Base-by-base conservation (phyloP, 495 filamentous ascomycete genomes). In the Aspergillus ellipticus region DNA sequence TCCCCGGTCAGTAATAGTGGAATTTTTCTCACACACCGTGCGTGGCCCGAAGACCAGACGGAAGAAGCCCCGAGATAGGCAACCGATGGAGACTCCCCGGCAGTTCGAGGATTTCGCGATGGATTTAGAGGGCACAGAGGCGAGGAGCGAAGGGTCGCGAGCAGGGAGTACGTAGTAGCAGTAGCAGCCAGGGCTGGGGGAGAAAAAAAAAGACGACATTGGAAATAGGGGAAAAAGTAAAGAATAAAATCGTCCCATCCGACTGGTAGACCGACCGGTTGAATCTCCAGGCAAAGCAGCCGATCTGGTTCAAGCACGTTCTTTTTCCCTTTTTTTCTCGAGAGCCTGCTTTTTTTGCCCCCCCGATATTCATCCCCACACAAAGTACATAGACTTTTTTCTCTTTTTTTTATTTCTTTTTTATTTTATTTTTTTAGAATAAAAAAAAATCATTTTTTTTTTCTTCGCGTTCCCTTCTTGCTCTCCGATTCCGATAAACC, bases 401-500 rank as follows among this genome's bases (percentile, higher is more conserved):
- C 42, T 55, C 33, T 66, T 61, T 57, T 42, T 66, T 61, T 52
- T 63, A 63, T 54, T 61, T 62, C 50, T 53, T 49, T 47, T 48
- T 49, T 50, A 56, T 54, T 53, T 58, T 55, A 46, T n/a, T 53
- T 54, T 59, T 52, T 59, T 55, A 1, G 24, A 28, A n/a, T 15
- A 39, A 4, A n/a, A n/a, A 39, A 39, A 39, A 39, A 39, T 60
- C 56, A 52, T 54, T 51, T 49, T 55, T 53, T 59, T 54, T 53
- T 58, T 55, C 48, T 24, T 53, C 51, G 58, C 54, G 51, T 51
- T 47, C 54, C 54, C 51, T 48, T 56, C 56, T 46, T 50, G 50
- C 54, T 55, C 55, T 59, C 68, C 62, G 59, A 71, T 65, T 61
- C 65, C 66, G 69, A 71, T 74, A 63, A 57, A 48, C 45, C 45